Conservation (phyloP, 2,329 filamentous ascomycete genomes). For the Erysiphe pulchra region DNA sequence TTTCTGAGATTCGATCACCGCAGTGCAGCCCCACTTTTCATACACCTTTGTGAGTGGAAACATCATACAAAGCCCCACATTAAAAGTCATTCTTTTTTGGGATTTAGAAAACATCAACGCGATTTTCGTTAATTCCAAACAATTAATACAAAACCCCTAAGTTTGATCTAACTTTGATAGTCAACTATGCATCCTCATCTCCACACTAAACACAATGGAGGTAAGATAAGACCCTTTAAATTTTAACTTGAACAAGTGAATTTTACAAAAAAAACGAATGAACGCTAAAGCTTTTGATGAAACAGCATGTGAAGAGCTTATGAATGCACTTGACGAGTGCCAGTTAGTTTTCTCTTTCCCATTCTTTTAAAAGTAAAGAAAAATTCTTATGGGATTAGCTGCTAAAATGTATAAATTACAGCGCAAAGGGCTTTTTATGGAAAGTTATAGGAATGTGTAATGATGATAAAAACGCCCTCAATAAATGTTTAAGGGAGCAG, state of each 20-base stretch:
- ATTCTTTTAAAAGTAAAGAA: neutral
- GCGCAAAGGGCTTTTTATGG: constrained; percentile 54
- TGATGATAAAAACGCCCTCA: constrained; percentile 58
- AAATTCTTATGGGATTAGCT: neutral
- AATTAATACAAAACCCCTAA: too few relatives aligned
- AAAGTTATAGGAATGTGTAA: constrained; percentile 84
- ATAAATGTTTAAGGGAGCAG: constrained; percentile 59
- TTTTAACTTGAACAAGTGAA: neutral
- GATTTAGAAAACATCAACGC: too few relatives aligned
- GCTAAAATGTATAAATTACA: neutral
- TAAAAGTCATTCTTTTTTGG: too few relatives aligned
- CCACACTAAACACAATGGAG: constrained; percentile 73
- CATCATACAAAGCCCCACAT: too few relatives aligned
- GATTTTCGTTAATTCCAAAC: too few relatives aligned
- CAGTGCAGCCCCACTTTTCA: too few relatives aligned
- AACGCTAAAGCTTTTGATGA: neutral
- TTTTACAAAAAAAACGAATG: neutral
- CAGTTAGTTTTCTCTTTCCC: constrained; percentile 20
- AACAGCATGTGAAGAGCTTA: constrained; percentile 79
- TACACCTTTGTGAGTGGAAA: too few relatives aligned
- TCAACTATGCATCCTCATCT: constrained; percentile 78
- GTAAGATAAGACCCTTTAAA: constrained; percentile 29
- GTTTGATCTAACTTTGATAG: too few relatives aligned
- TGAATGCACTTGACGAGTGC: constrained; percentile 84
- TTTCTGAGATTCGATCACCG: too few relatives aligned